A percentile compares a stretch with the other conserved stretches of the same genome.
These are phyloP conservation scores for Anaeramoeba flamelloides DNA, from an alignment of 78 protist species.

Conservation along the genomic window DNA sequence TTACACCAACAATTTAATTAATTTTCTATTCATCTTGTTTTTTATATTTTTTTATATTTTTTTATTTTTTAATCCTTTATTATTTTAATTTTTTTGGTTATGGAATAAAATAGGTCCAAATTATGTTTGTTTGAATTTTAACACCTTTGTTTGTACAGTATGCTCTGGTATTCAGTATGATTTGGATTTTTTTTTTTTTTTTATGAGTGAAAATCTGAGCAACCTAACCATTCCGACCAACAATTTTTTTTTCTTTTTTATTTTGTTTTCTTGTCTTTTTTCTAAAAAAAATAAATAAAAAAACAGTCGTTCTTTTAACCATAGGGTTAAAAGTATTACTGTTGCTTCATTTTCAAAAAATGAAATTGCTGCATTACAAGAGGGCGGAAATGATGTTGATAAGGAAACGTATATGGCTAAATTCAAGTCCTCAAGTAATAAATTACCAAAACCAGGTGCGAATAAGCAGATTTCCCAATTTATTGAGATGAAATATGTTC, in stretches of 20 bases:
- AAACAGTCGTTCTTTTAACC: not conserved
- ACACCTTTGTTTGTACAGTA: not conserved
- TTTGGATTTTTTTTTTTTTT: not conserved
- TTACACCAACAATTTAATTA: not conserved
- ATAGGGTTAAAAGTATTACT: not conserved
- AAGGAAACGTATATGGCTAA: not conserved
- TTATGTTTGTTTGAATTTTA: not conserved
- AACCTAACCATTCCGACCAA: too few relatives aligned
- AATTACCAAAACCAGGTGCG: not conserved
- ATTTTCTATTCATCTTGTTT: not conserved
- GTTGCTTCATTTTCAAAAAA: not conserved
- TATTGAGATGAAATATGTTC: not conserved
- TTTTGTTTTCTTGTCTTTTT: too few relatives aligned
- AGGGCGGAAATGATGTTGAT: not conserved
- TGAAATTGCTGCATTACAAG: not conserved
- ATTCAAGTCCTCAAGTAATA: not conserved
- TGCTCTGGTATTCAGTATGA: not conserved
- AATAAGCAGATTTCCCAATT: not conserved
- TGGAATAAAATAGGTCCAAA: not conserved
- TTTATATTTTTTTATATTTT: too few relatives aligned
- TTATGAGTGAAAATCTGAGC: too few relatives aligned
- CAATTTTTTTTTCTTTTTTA: too few relatives aligned
- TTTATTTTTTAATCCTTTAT: too few relatives aligned
- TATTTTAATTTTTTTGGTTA: too few relatives aligned
- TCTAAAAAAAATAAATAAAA: not conserved